phyloP scores from a whole-genome alignment of 768 basidiomycete species.

The Lentinula sp. region DNA sequence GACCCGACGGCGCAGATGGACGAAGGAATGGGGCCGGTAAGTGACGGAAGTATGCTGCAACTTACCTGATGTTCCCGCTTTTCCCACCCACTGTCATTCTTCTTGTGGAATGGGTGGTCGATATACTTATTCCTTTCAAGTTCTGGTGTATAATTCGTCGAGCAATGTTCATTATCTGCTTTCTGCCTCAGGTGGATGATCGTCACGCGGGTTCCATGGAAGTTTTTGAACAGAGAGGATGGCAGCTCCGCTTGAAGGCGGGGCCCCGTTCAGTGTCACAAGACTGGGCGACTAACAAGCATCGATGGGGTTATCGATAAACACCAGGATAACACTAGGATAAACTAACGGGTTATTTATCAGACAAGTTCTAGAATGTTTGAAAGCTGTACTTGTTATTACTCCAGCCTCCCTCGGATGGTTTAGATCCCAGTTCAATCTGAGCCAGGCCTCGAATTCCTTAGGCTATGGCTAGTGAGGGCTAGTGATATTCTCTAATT shows the following conservation, averaged over 20 bases:
- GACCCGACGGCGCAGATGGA: conserved; percentile 27
- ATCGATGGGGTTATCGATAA: too few species aligned
- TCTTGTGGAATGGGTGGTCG: neutral
- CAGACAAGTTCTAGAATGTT: neutral
- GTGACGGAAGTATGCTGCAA: conserved; percentile 33
- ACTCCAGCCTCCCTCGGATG: too few species aligned
- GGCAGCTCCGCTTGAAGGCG: too few species aligned
- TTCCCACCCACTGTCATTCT: neutral
- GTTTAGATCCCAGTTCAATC: too few species aligned
- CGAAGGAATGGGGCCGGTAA: conserved; percentile 35
- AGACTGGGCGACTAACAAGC: too few species aligned
- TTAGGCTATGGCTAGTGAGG: too few species aligned
- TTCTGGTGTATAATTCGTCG: neutral
- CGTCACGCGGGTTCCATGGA: neutral
- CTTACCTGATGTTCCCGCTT: conserved; percentile 15
- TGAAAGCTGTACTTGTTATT: neutral
- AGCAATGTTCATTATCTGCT: neutral
- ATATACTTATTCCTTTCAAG: neutral
- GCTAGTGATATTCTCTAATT: too few species aligned
- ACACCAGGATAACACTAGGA: neutral
- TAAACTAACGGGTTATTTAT: neutral
- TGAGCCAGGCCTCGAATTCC: too few species aligned
- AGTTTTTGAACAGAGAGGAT: too few species aligned
- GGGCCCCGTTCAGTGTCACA: too few species aligned
- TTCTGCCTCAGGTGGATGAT: neutral